Percentiles rank a stretch among this genome's conserved stretches.
Conservation (phyloP, 202 grass and related monocot species). For the Cymbopogon flexuosus region DNA sequence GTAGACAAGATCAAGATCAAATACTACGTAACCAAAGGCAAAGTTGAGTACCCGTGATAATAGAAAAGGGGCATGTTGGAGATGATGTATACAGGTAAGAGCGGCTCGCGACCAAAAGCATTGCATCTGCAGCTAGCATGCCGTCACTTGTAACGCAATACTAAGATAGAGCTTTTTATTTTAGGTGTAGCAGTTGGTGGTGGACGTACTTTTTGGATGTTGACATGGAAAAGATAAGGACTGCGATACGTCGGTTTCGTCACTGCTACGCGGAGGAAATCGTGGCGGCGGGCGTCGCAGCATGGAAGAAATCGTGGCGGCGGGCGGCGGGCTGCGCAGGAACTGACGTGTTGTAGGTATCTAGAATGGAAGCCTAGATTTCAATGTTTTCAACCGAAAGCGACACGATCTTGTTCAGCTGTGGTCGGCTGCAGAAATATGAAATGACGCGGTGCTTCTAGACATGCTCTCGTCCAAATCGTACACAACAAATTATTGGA, state of each 20-base stretch:
- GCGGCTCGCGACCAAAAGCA: background rate
- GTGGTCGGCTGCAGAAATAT: background rate
- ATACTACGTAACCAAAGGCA: too few relatives aligned
- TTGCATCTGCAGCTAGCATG: background rate
- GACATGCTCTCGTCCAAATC: background rate
- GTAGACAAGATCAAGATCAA: background rate
- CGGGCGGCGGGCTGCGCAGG: background rate
- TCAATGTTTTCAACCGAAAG: conserved; percentile 1
- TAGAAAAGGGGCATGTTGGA: conserved; percentile 3
- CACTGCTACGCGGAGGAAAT: background rate
- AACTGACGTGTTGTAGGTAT: background rate
- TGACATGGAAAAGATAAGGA: background rate
- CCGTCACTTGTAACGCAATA: background rate
- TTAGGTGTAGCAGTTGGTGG: background rate
- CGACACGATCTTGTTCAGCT: background rate
- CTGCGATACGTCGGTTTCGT: background rate
- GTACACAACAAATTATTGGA: too few relatives aligned
- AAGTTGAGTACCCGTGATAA: background rate
- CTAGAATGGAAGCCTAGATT: conserved; percentile 12
- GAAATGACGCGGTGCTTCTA: background rate
- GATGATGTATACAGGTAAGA: background rate
- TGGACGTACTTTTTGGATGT: background rate
- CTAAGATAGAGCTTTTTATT: background rate
- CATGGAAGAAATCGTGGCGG: too few relatives aligned
- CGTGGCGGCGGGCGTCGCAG: too few relatives aligned